A percentile compares a stretch with the other conserved stretches of the same genome.
Conservation (phyloP, 352 stramenopile genomes). For the Aphanomyces astaci region DNA sequence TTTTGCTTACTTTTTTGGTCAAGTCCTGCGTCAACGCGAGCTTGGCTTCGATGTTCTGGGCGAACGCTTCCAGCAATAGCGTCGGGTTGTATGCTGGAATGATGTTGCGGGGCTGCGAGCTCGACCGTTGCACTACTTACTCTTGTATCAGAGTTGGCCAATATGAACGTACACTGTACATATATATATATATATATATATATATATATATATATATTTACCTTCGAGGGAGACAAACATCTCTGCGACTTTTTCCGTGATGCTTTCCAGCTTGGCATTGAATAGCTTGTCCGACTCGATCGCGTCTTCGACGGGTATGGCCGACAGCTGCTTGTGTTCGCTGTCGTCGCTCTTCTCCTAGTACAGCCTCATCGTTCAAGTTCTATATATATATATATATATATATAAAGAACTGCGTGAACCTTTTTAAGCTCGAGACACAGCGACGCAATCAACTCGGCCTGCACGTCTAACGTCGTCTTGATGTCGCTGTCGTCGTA, state of each 20-base stretch:
- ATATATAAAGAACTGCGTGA: background rate
- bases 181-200: too few species aligned
- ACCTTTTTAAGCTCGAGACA: constrained; percentile 32
- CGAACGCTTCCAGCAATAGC: constrained; percentile 16
- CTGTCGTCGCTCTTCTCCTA: constrained; percentile 37
- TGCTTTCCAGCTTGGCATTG: constrained; percentile 60
- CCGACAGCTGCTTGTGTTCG: constrained; percentile 20
- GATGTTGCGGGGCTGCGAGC: constrained; percentile 26
- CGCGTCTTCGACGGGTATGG: constrained; percentile 28
- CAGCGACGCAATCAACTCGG: constrained; percentile 20
- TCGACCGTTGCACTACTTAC: constrained; percentile 15
- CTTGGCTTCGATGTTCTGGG: constrained; percentile 23
- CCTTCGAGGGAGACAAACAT: constrained; percentile 39
- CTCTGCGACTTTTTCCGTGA: constrained; percentile 71
- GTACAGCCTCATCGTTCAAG: background rate
- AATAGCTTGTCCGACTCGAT: constrained; percentile 35
- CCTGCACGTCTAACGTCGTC: constrained; percentile 15
- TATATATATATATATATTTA: too few species aligned
- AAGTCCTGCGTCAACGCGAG: constrained; percentile 17
- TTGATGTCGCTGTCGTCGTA: constrained; percentile 23
- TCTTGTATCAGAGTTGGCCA: too few species aligned
- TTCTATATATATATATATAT: too few species aligned
- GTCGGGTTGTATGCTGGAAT: constrained; percentile 18
- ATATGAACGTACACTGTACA: too few species aligned
- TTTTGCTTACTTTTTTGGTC: constrained; percentile 33